Percentiles rank a stretch among this genome's conserved stretches.
Evolutionary conservation across 1,284 basidiomycete species (phyloP).

Genomic region (Ganoderma resinaceum): DNA sequence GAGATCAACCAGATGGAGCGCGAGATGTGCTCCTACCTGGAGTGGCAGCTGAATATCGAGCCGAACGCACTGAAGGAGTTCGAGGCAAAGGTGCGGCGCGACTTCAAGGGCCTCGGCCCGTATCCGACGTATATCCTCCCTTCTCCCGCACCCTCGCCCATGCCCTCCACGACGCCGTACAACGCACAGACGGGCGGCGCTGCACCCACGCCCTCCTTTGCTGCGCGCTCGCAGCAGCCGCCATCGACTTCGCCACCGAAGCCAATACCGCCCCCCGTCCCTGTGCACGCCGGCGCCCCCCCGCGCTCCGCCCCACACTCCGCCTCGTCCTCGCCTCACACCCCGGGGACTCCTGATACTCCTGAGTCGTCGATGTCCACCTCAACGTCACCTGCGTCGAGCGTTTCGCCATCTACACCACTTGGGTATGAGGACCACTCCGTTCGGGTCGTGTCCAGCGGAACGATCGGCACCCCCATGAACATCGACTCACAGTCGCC

Average conservation of each 20-base stretch:
- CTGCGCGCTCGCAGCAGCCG: slow-evolving; percentile 14
- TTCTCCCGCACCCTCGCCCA: slow-evolving; percentile 58
- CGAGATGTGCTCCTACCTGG: slow-evolving; percentile 92
- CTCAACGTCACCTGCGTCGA: slow-evolving; percentile 60
- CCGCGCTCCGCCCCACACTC: slow-evolving; percentile 22
- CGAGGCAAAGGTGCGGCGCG: slow-evolving; percentile 64
- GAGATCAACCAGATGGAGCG: slow-evolving; percentile 98
- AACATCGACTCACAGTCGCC: slow-evolving; percentile 32
- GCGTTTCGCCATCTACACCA: slow-evolving; percentile 61
- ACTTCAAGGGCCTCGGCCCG: slow-evolving; percentile 62
- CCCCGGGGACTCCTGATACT: slow-evolving; percentile 52
- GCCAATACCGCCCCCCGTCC: slow-evolving; percentile 26
- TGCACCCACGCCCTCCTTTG: slow-evolving; percentile 44
- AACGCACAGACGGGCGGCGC: slow-evolving; percentile 25
- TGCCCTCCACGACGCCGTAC: slow-evolving; percentile 52
- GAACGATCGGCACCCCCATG: slow-evolving; percentile 45
- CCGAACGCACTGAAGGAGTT: slow-evolving; percentile 71
- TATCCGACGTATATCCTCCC: slow-evolving; percentile 68
- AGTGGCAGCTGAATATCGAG: slow-evolving; percentile 89
- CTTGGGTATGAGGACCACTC: slow-evolving; percentile 52
- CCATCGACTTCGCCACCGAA: slow-evolving; percentile 30
- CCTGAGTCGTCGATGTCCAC: slow-evolving; percentile 54
- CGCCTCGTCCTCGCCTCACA: slow-evolving; percentile 39
- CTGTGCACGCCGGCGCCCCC: slow-evolving; percentile 30
- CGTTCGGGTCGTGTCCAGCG: slow-evolving; percentile 53